Percentiles rank a stretch among this genome's conserved stretches.
These are phyloP conservation scores for Candida boidinii DNA, from an alignment of 805 yeast genomes.

Conservation along the genomic window DNA sequence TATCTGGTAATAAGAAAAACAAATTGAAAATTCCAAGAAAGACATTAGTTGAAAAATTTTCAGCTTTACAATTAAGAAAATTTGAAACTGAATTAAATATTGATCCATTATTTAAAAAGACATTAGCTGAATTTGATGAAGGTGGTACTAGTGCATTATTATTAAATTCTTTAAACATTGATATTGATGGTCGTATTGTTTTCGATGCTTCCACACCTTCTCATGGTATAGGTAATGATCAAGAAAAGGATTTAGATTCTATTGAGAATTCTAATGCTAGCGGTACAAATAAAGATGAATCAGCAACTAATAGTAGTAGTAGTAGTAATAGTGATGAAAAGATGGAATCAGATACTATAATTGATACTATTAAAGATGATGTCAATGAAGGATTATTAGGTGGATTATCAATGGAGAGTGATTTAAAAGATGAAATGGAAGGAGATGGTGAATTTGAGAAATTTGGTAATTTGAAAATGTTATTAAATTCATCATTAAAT, in stretches of 20 bases:
- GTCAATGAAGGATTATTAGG: too few relatives aligned
- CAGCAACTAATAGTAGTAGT: not conserved
- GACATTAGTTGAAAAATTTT: too few relatives aligned
- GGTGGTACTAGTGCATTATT: slow-evolving; percentile 72
- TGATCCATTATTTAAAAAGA: slow-evolving; percentile 70
- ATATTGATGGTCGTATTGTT: slow-evolving; percentile 45
- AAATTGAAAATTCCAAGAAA: too few relatives aligned
- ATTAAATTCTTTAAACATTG: slow-evolving; percentile 51
- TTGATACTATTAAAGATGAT: not conserved
- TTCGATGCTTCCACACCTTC: slow-evolving; percentile 52
- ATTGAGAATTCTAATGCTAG: not conserved
- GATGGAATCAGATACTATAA: not conserved
- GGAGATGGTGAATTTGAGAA: too few relatives aligned
- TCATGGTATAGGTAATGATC: not conserved
- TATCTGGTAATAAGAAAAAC: slow-evolving; percentile 20
- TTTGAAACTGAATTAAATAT: slow-evolving; percentile 57
- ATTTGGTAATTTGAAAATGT: too few relatives aligned
- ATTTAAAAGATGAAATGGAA: too few relatives aligned
- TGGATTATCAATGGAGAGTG: too few relatives aligned
- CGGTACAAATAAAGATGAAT: not conserved
- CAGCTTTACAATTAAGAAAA: slow-evolving; percentile 42
- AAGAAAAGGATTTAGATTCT: not conserved
- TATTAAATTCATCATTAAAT: not conserved
- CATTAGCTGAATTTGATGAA: slow-evolving; percentile 72
- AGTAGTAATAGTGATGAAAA: not conserved